Base-by-base conservation (phyloP, 306 rosid species). In the Pueraria montana region DNA sequence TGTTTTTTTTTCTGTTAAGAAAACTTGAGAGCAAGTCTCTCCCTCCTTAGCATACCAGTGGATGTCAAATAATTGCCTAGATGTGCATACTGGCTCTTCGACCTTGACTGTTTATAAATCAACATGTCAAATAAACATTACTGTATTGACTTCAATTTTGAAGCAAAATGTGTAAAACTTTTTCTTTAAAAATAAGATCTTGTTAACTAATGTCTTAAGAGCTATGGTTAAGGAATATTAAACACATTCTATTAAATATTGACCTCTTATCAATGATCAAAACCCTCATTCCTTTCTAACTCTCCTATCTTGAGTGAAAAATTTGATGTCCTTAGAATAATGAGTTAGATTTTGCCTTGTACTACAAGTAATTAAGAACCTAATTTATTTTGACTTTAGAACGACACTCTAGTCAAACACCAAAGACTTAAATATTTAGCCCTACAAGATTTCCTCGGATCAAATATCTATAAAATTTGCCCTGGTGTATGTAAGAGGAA, bases 31-130 rank as follows among this genome's bases (percentile, higher is more conserved):
- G 17, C 38, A 53, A 42, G 17, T 65, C 38, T 72, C 55, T 36
- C 13, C 52, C 52, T 53, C 58, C 49, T 64, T 63, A 11, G 78
- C 63, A 64, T 76, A 18, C 59, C 36, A 63, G 75, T 81, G 20
- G 43, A 77, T 45, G 72, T 48, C 69, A 76, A 83, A 83, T 80
- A 83, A 86, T 18, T 75, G 77, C 58, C 56, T 11, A 61, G 80
- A 78, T 79, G 56, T 74, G 58, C 14, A 74, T 55, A 27, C 11
- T 2, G 49, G 58, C 27, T 36, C 27, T 17, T 27, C 3, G 13
- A 79, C 42, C 49, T 82, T 65, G 18, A 68, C 67, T 49, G 75
- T 40, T 83, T 80, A 52, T 82, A 49, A 45, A 55, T 73, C 27
- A 42, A 59, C 20, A 78, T 58, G 46, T 61, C 50, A 70, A 59